Conservation (phyloP, 2,329 filamentous ascomycete genomes). For the Verticillium dahliae region DNA sequence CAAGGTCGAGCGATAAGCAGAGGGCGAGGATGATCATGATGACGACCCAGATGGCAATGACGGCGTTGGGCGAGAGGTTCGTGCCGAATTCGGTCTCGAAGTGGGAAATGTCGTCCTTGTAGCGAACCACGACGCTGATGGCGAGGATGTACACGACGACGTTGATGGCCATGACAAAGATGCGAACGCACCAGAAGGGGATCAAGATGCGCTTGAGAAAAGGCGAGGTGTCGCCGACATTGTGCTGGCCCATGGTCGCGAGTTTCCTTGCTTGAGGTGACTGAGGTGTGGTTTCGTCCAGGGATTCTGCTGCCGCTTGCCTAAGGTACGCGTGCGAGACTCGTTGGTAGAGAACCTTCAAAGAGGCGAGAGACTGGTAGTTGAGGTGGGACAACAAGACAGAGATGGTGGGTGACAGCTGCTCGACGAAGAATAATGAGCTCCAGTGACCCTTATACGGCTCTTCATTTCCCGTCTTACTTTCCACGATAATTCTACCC, state of each 20-base stretch:
- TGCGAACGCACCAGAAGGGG: constrained; percentile 25
- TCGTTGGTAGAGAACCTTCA: too few relatives aligned
- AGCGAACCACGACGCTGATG: constrained; percentile 12
- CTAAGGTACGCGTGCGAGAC: too few relatives aligned
- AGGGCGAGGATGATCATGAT: constrained; percentile 17
- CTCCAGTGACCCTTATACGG: background rate
- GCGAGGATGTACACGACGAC: constrained; percentile 15
- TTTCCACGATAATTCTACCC: background rate
- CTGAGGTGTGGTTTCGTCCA: background rate
- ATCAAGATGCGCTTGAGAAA: constrained; percentile 26
- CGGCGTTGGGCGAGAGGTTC: background rate
- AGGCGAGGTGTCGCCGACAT: constrained; percentile 22
- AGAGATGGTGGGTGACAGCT: background rate
- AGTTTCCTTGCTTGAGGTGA: background rate
- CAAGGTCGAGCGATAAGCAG: constrained; percentile 22
- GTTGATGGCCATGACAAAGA: constrained; percentile 20
- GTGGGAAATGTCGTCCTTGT: constrained; percentile 10
- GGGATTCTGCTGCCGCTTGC: background rate
- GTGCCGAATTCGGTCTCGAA: background rate
- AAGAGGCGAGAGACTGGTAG: background rate
- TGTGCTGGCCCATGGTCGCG: constrained; percentile 17
- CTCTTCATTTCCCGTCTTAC: background rate
- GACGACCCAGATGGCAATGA: constrained; percentile 17
- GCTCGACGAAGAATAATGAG: background rate
- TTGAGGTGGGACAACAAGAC: background rate